Base-by-base conservation (phyloP, 1,284 basidiomycete species). In the Irpex sp. region DNA sequence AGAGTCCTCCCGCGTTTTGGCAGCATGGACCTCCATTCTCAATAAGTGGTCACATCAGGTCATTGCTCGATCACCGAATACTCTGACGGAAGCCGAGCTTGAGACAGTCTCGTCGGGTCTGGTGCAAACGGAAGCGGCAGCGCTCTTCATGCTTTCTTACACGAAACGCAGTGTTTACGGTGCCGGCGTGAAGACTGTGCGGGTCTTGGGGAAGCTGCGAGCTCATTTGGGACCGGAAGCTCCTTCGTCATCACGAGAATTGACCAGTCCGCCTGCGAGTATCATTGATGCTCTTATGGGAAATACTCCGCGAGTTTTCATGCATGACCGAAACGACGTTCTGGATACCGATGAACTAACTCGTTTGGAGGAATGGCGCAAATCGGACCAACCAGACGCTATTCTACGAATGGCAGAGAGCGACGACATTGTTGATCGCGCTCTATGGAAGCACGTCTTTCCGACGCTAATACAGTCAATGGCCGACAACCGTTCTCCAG, bases 131-230 rank as follows among this genome's bases (percentile, higher is more conserved):
- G 90, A 92, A 70, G 86, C 87, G 0, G 89, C 88, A 2, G 86
- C 85, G 0, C 73, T 97, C 51, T 94, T 97, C 74, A 77, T 98
- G 26, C 81, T 96, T n/a, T 85, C 90, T 5, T 87, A 90, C 58
- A 84, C 84, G 57, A 76, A 76, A 17, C 73, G 77, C 52, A 67
- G 74, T 2, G 79, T 91, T 6, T 84, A 85, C 58, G 75, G 75
- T 0, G 77, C 81, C 17, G 92, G 89, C 1, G 79, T 90, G 31
- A 86, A 85, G 71, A 76, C 88, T 7, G 70, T 89, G 11, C 84
- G 87, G 55, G 75, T 82, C 52, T 75, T 92, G 44, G 77, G 81
- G 11, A 72, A 75, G 1, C 67, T 86, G 51, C 72, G 79, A 62
- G 71, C 77, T 4, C 78, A 85, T 61, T 68, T 88, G 44, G 71